Conservation (phyloP, 2,329 filamentous ascomycete species). For the Alternaria postmessia region DNA sequence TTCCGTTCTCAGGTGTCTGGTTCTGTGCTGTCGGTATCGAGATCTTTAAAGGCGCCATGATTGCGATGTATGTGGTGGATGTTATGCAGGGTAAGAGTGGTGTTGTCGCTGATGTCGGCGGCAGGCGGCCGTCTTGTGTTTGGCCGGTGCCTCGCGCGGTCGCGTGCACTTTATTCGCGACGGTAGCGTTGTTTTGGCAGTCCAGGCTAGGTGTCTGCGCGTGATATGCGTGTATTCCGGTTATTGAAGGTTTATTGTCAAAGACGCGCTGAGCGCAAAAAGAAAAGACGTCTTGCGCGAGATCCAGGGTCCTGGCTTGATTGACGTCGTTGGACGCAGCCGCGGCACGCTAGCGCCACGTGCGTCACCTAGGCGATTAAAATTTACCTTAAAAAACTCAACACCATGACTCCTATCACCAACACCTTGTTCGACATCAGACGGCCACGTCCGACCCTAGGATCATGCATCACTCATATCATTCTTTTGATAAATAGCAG, state of each 20-base stretch:
- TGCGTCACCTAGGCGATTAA: constrained; percentile 12
- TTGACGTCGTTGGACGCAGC: constrained; percentile 25
- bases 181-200: background rate
- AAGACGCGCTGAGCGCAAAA: constrained; percentile 1
- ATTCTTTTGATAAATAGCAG: too few relatives aligned
- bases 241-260: background rate
- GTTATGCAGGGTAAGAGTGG: background rate
- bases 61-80: background rate
- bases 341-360: constrained; percentile 25
- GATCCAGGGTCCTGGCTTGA: constrained; percentile 3
- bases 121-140: constrained; percentile 7
- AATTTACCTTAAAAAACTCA: background rate
- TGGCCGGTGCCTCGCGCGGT: constrained; percentile 11
- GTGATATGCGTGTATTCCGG: background rate
- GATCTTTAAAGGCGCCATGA: constrained; percentile 58
- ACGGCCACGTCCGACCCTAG: background rate
- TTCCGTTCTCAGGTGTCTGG: constrained; percentile 58
- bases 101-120: background rate
- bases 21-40: constrained; percentile 60
- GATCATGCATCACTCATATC: too few relatives aligned
- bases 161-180: constrained; percentile 14
- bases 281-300: background rate
- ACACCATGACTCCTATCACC: constrained; percentile 7
- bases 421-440: background rate
- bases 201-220: background rate